phyloP scores from a whole-genome alignment of 179 eudicot species.

The Monotropa hypopitys region DNA sequence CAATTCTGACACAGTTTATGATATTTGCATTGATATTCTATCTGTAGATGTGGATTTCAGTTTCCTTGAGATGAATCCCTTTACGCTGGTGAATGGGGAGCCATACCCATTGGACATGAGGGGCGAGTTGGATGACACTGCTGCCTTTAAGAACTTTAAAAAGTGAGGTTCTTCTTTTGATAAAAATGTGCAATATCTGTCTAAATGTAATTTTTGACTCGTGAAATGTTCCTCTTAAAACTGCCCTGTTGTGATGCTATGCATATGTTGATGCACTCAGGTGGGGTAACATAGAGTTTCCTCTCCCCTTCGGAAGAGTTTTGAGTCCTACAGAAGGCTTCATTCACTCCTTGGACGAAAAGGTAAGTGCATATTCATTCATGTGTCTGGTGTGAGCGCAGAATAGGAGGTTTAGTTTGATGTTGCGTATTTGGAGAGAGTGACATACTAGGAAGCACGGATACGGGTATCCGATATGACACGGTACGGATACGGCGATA shows the following conservation, averaged over 20 bases:
- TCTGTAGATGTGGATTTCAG: constrained; percentile 52
- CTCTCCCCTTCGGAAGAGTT: constrained; percentile 64
- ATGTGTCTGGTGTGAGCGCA: neutral
- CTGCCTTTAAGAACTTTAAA: constrained; percentile 63
- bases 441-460: no score
- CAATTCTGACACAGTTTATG: neutral
- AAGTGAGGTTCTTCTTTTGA: constrained; percentile 22
- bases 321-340: constrained; percentile 50
- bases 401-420: no score
- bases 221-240: neutral
- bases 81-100: constrained; percentile 54
- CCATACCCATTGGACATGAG: constrained; percentile 73
- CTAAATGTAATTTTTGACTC: neutral
- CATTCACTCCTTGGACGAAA: constrained; percentile 53
- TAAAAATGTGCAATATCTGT: neutral
- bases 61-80: constrained; percentile 69
- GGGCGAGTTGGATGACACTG: constrained; percentile 68
- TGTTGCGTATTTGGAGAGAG: no score
- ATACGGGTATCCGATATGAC: no score
- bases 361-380: constrained; percentile 19
- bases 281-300: constrained; percentile 57
- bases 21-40: neutral
- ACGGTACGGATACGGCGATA: no score
- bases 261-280: constrained; percentile 13
- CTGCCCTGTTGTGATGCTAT: neutral